These are phyloP conservation scores for Persicaria tinctoria DNA, from an alignment of 148 eudicot genomes.

Conservation along the genomic window DNA sequence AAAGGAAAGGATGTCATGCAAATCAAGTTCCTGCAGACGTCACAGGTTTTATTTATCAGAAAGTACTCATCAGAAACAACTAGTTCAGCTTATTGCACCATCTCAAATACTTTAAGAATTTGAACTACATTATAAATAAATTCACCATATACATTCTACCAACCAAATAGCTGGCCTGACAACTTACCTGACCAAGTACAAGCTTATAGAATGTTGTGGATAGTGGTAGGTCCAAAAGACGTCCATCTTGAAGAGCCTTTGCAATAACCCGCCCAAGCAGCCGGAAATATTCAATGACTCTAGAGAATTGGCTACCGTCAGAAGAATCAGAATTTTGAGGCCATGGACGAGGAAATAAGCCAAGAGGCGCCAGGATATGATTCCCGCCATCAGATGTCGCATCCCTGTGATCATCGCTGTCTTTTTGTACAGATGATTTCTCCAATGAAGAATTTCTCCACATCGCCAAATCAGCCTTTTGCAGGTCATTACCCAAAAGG, in stretches of 20 bases:
- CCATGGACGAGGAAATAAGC: constrained; percentile 97
- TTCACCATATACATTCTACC: not conserved
- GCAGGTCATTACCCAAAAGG: constrained; percentile 86
- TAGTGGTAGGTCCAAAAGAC: constrained; percentile 82
- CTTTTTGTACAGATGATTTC: constrained; percentile 45
- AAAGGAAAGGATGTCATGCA: constrained; percentile 83
- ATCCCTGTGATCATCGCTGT: constrained; percentile 29
- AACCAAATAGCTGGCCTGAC: not conserved
- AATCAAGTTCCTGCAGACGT: constrained; percentile 80
- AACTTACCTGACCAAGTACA: constrained; percentile 72
- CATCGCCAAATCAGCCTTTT: constrained; percentile 70
- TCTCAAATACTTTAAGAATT: not conserved
- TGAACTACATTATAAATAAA: not conserved
- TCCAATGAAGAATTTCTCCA: constrained; percentile 59
- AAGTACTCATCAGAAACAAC: not conserved
- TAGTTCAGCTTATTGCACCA: not conserved
- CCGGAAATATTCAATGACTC: constrained; percentile 66
- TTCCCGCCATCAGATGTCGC: constrained; percentile 32
- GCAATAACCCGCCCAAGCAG: constrained; percentile 94
- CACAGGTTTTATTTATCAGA: not conserved
- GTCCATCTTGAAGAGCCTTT: constrained; percentile 98
- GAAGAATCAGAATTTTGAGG: constrained; percentile 46
- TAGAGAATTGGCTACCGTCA: constrained; percentile 58
- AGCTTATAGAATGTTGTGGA: constrained; percentile 85
- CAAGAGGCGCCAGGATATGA: constrained; percentile 67